Evolutionary conservation across 1,284 basidiomycete species (phyloP).

Genomic region (Ganoderma boninense): DNA sequence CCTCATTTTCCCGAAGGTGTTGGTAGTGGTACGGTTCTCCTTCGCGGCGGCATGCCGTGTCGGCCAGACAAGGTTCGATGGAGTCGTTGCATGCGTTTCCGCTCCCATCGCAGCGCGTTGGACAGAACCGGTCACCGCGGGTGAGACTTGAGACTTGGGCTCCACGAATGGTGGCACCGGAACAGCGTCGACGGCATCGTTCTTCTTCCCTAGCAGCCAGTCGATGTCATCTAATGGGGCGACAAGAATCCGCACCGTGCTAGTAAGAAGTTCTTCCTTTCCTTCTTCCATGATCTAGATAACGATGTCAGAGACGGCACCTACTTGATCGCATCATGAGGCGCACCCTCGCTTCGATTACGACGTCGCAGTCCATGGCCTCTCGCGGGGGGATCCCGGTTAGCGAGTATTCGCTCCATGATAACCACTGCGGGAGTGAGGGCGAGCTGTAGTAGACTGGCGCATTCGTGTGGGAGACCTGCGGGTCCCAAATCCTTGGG

Average conservation of each 20-base stretch:
- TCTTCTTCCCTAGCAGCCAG: no score
- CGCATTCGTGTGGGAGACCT: slow-evolving; percentile 83
- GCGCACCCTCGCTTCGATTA: slow-evolving; percentile 73
- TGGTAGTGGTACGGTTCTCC: no score
- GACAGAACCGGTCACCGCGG: no score
- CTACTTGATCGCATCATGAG: slow-evolving; percentile 13
- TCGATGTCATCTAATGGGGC: slow-evolving; percentile 76
- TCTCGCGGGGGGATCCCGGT: slow-evolving; percentile 77
- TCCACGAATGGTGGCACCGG: slow-evolving; percentile 69
- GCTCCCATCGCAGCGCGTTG: no score
- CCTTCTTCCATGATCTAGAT: slow-evolving; percentile 75
- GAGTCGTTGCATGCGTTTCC: no score
- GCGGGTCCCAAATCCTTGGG: slow-evolving; percentile 97
- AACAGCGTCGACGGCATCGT: slow-evolving; percentile 61
- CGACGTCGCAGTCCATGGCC: slow-evolving; percentile 76
- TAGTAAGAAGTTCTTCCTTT: slow-evolving; percentile 70
- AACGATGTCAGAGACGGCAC: slow-evolving; percentile 27
- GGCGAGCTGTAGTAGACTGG: slow-evolving; percentile 86
- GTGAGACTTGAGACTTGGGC: no score
- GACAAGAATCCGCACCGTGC: slow-evolving; percentile 75
- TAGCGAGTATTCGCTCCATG: slow-evolving; percentile 85
- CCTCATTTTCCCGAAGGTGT: no score
- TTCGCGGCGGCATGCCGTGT: no score
- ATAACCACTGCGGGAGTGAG: slow-evolving; percentile 86
- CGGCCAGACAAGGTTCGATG: no score